Base-by-base conservation (phyloP, 768 basidiomycete genomes). In the Lentinula sp. region DNA sequence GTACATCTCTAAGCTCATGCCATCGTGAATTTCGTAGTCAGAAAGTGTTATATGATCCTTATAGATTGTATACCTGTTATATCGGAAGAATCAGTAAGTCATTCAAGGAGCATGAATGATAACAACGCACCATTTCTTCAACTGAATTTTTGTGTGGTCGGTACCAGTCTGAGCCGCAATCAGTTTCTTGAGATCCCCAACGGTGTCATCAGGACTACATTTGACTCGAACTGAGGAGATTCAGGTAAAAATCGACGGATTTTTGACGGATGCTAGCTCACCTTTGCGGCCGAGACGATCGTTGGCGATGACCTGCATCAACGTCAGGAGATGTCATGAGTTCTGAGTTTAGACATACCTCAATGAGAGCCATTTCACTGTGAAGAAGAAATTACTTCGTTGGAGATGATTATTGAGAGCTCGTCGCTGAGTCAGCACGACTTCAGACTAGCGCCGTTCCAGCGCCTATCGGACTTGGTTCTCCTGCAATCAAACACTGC, bases 121-220 rank as follows among this genome's bases (percentile, higher is more conserved):
- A 21, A 16, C n/a, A n/a, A 73, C 88, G 61, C 65, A 93, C 97
- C 95, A 98, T 83, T 98, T 98, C 88, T 97, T 98, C 57, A 99
- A 77, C 69, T 87, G 83, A 61, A 99, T 96, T 84, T 96, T 98
- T 37, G 73, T 75, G 4, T 76, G 68, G 68, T 93, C 85, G 15
- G 96, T 97, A 58, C 97, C 97, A 0, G 85, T 97, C 73, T 99
- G 97, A 0, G 95, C 96, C 1, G 89, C 96, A 66, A 99, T 98
- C 62, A 99, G 87, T 73, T 89, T 90, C 83, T 98, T 98, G 64
- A 99, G 80, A 71, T 98, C 96, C 45, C 96, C 96, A 39, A 99
- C 93, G 1, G 97, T 98, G 71, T 99, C 97, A 13, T 96, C 88
- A 4, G 93, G 84, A 73, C 87, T 89, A 78, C 95, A 97, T 75